Evolutionary conservation across 352 stramenopile genomes (phyloP).

Genomic region (Globisporangium emineosum): DNA sequence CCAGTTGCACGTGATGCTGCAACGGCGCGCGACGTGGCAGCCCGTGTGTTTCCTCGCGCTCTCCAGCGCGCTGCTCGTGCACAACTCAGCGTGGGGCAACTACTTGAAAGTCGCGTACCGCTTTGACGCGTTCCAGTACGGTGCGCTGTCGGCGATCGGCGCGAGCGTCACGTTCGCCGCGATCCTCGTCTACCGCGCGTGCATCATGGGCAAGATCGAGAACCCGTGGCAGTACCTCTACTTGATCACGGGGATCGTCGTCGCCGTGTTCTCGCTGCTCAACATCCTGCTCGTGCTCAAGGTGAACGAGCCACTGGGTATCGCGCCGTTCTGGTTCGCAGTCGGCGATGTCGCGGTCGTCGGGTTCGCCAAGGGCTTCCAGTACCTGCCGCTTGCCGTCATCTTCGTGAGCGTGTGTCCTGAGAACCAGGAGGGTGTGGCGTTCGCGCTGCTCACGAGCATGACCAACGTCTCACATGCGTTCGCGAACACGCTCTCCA

Average conservation of each 20-base stretch:
- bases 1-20: slow-evolving; percentile 59
- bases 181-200: slow-evolving; percentile 51
- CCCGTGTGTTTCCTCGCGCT: slow-evolving; percentile 67
- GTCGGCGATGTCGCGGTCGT: slow-evolving; percentile 63
- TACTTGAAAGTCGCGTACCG: slow-evolving; percentile 67
- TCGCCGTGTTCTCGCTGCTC: slow-evolving; percentile 61
- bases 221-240: slow-evolving; percentile 67
- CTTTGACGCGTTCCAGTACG: slow-evolving; percentile 80
- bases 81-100: slow-evolving; percentile 81
- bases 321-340: slow-evolving; percentile 76
- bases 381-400: slow-evolving; percentile 73
- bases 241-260: slow-evolving; percentile 50
- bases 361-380: slow-evolving; percentile 71
- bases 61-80: slow-evolving; percentile 57
- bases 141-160: slow-evolving; percentile 59
- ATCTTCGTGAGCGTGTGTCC: slow-evolving; percentile 80
- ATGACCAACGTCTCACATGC: slow-evolving; percentile 69
- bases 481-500: slow-evolving; percentile 71
- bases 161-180: slow-evolving; percentile 63
- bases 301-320: slow-evolving; percentile 55
- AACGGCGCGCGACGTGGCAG: slow-evolving; percentile 72
- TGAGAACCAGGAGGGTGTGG: slow-evolving; percentile 67
- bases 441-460: slow-evolving; percentile 76
- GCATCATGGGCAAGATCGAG: slow-evolving; percentile 38
- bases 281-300: slow-evolving; percentile 68